Conservation (phyloP, 495 filamentous ascomycete species). For the Letharia lupina region DNA sequence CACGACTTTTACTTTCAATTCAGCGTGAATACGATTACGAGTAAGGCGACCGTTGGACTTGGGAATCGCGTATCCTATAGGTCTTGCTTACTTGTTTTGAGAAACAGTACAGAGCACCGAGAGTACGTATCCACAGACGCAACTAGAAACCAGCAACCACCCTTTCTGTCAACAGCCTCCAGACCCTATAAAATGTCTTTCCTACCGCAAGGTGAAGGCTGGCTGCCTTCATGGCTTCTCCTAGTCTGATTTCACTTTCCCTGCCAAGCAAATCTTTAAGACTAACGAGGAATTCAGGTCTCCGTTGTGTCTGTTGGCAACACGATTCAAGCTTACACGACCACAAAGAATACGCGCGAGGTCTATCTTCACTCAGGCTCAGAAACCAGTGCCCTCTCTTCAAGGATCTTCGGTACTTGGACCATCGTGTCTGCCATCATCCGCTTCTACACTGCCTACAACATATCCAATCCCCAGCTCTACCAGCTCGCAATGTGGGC, state of each 20-base stretch:
- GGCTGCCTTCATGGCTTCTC: slow-evolving; percentile 60
- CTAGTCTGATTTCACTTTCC: slow-evolving; percentile 38
- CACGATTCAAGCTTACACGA: slow-evolving; percentile 69
- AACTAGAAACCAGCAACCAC: background rate
- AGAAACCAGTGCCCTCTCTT: slow-evolving; percentile 40
- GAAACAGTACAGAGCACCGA: background rate
- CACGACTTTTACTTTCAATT: too few species aligned
- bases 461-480: slow-evolving; percentile 58
- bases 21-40: too few species aligned
- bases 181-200: background rate
- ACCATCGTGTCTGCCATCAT: slow-evolving; percentile 69
- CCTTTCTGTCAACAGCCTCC: background rate
- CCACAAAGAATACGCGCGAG: slow-evolving; percentile 61
- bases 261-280: slow-evolving; percentile 8
- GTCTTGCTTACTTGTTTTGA: too few species aligned
- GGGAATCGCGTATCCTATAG: too few species aligned
- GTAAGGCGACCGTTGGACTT: too few species aligned
- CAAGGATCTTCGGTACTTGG: slow-evolving; percentile 81
- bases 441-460: slow-evolving; percentile 77
- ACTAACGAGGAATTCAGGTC: slow-evolving; percentile 11
- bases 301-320: slow-evolving; percentile 72
- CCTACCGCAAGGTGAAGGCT: slow-evolving; percentile 49
- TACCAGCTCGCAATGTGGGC: slow-evolving; percentile 77
- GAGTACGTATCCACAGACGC: background rate
- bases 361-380: slow-evolving; percentile 56